A percentile compares a stretch with the other conserved stretches of the same genome.
Conservation (phyloP, 768 basidiomycete species). For the Mrakia gelida region DNA sequence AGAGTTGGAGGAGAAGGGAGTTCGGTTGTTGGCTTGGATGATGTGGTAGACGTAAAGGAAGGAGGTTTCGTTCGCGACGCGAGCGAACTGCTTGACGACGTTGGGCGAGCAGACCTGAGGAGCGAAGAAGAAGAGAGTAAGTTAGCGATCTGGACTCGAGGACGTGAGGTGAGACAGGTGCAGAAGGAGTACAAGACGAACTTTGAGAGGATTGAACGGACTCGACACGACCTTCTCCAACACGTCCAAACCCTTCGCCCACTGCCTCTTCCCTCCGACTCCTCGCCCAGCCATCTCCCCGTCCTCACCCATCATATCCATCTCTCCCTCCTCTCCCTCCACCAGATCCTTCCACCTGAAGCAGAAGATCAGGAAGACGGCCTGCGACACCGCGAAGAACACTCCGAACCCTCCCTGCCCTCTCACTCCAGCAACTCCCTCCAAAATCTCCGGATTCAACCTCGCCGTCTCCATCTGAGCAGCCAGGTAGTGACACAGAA, state of each 20-base stretch:
- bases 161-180: not conserved
- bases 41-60: constrained; percentile 94
- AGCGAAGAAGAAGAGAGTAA: not conserved
- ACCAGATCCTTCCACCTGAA: constrained; percentile 89
- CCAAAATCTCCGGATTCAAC: constrained; percentile 32
- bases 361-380: constrained; percentile 93
- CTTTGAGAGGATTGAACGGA: constrained; percentile 84
- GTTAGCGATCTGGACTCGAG: not conserved
- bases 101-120: constrained; percentile 79
- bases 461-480: constrained; percentile 62
- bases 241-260: constrained; percentile 76
- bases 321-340: constrained; percentile 48
- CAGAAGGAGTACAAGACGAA: constrained; percentile 42
- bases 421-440: constrained; percentile 49
- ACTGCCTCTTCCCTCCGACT: constrained; percentile 51
- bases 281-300: constrained; percentile 35
- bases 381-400: constrained; percentile 88
- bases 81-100: constrained; percentile 91
- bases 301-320: constrained; percentile 51
- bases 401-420: constrained; percentile 49
- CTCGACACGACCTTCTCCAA: constrained; percentile 75
- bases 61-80: constrained; percentile 78
- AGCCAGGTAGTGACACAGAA: constrained; percentile 81
- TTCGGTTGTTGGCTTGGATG: constrained; percentile 78
- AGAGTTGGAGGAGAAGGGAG: constrained; percentile 36